Percentiles rank a stretch among this genome's conserved stretches.
These are phyloP conservation scores for Backusella tarrabulga DNA, from an alignment of 192 early-diverging fungal genomes.

Conservation along the genomic window DNA sequence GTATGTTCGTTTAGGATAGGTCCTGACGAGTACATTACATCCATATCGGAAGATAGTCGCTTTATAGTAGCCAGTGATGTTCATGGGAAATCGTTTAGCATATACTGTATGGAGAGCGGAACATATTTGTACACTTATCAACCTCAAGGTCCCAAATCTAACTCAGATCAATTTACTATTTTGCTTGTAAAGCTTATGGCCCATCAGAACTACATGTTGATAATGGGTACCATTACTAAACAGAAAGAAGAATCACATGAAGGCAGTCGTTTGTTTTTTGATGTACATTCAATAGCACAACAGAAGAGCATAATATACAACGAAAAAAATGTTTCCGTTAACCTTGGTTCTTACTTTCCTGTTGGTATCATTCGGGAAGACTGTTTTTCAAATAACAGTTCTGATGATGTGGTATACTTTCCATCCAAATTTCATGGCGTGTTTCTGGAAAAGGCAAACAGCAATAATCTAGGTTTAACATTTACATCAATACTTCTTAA, in stretches of 20 bases:
- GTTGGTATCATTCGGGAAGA: neutral
- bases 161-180: neutral
- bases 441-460: neutral
- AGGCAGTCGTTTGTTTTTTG: neutral
- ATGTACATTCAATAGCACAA: neutral
- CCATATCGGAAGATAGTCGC: no score
- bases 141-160: neutral
- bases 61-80: no score
- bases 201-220: neutral
- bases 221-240: neutral
- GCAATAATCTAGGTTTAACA: neutral
- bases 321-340: neutral
- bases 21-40: no score
- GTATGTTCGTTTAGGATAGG: no score
- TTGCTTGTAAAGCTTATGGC: neutral
- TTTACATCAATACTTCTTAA: neutral
- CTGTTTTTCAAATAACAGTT: neutral
- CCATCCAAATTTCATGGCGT: neutral
- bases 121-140: neutral
- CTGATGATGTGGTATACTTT: neutral
- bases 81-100: no score
- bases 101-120: neutral
- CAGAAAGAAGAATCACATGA: neutral
- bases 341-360: neutral
- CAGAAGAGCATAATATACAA: neutral